Conservation (phyloP, 331 rosid species). For the Malus hybrid region DNA sequence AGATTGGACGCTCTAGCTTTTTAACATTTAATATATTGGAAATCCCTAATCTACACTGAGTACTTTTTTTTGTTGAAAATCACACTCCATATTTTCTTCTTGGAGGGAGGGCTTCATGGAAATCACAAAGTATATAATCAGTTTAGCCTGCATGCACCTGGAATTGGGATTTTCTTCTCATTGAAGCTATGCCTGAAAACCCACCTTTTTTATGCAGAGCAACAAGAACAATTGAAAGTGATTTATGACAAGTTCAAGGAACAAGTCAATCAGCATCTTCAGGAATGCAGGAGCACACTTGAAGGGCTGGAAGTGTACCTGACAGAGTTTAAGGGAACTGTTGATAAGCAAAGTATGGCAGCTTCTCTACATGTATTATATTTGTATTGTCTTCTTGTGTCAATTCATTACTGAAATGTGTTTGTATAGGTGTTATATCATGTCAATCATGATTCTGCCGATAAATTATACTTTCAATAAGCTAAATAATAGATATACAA, state of each 20-base stretch:
- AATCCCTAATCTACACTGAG: neutral
- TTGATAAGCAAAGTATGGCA: slow-evolving; percentile 75
- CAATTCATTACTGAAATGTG: neutral
- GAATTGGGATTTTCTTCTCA: neutral
- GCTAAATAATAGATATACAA: neutral
- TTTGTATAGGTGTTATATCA: neutral
- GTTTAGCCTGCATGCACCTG: neutral
- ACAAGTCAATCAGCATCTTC: slow-evolving; percentile 70
- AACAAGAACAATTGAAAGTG: slow-evolving; percentile 59
- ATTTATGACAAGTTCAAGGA: slow-evolving; percentile 74
- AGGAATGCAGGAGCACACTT: slow-evolving; percentile 19
- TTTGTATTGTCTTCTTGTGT: neutral
- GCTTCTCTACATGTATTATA: slow-evolving; percentile 9
- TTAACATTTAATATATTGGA: neutral
- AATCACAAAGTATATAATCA: neutral
- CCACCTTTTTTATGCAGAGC: slow-evolving; percentile 38
- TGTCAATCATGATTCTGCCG: neutral
- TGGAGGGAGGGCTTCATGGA: neutral
- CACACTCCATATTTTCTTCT: too few species aligned
- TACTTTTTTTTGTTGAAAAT: neutral
- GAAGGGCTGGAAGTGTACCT: slow-evolving; percentile 63
- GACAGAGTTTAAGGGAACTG: slow-evolving; percentile 58
- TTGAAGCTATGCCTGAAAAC: slow-evolving; percentile 6
- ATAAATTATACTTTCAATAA: neutral
- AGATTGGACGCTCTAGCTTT: neutral